phyloP scores from a whole-genome alignment of 768 basidiomycete species.

The Tulasnella sp. region DNA sequence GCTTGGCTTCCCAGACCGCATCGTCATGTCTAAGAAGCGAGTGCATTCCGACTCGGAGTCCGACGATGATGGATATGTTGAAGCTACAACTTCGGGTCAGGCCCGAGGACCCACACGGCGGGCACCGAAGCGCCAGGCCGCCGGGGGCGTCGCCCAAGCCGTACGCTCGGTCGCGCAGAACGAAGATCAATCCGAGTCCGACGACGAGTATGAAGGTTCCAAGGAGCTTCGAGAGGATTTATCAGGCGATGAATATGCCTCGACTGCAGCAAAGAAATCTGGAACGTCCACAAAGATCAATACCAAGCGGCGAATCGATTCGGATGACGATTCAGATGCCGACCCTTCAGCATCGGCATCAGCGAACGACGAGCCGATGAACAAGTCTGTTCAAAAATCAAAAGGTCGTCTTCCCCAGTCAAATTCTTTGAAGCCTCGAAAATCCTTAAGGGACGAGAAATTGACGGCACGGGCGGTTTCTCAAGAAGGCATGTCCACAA shows the following conservation, averaged over 20 bases:
- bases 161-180: neutral
- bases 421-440: neutral
- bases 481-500: neutral
- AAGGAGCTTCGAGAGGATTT: neutral
- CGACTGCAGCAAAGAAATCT: neutral
- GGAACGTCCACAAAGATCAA: slow-evolving; percentile 9
- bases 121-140: slow-evolving; percentile 2
- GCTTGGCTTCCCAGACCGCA: neutral
- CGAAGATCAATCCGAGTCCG: neutral
- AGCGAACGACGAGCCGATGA: neutral
- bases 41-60: slow-evolving; percentile 9
- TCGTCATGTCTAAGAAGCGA: slow-evolving; percentile 11
- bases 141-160: neutral
- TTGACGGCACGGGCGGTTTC: neutral
- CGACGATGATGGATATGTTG: neutral
- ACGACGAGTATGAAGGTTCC: slow-evolving; percentile 13
- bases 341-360: neutral
- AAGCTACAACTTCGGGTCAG: neutral
- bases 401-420: neutral
- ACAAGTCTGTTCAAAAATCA: slow-evolving; percentile 1
- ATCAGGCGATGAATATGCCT: slow-evolving; percentile 1
- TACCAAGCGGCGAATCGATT: slow-evolving; percentile 11
- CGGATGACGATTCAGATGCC: slow-evolving; percentile 1
- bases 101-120: neutral
- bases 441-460: neutral